Base-by-base conservation (phyloP, 1,139 yeast species). In the Sugiyamaella paludigena region DNA sequence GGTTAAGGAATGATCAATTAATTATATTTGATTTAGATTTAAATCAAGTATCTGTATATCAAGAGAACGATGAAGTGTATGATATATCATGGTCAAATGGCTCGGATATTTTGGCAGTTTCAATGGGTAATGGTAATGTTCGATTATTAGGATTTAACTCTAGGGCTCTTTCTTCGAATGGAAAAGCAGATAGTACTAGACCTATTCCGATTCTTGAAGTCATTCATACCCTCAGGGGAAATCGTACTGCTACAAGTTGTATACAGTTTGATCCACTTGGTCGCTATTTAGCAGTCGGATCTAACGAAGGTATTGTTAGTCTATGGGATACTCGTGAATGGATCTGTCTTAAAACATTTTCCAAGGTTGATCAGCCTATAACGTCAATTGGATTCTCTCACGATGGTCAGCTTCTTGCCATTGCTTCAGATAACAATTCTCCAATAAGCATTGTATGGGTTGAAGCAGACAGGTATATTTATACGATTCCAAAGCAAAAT, bases 301-400 rank as follows among this genome's bases (percentile, higher is more conserved):
- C 85, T n/a, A 76, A 77, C 46, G 92, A 85, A 59, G 92, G 92
- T 6, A 75, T 81, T 29, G 76, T 84, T n/a, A 74, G 83, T 24
- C 47, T 82, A 10, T 85, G 89, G 87, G 72, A 73, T 38, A 63
- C 79, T 7, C 53, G 65, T 2, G 72, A 75, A 15, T 68, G 83
- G 68, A 67, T 75, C 27, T 74, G 80, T 47, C 58, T 64, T 16
- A 63, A 65, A 33, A 76, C 79, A 0, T 67, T 82, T 12, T 64
- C 75, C 29, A 71, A 69, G 42, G 66, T 79, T 2, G 83, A 82
- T 43, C 63, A 60, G 29, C 62, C 70, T 1, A 57, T 69, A 2
- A 51, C 58, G 12, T 56, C 66, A 2, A 36, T 69, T 11, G 56
- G 64, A 12, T 67, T 67, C 47, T 61, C 69, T n/a, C 64, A 58